These are phyloP conservation scores for Gossypium davidsonii DNA, from an alignment of 441 rosid species.

Conservation along the genomic window DNA sequence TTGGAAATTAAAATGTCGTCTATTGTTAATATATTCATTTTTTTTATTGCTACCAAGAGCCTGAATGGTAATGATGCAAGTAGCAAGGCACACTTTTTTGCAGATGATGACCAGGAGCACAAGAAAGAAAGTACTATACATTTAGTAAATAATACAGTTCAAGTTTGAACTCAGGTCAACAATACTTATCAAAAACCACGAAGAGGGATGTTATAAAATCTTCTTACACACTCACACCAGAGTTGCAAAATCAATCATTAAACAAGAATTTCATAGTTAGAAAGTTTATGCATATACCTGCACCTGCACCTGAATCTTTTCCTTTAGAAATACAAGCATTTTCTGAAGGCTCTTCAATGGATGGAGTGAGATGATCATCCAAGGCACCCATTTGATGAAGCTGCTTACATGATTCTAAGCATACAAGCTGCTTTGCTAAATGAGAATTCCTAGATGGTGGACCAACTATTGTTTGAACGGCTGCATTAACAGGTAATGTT, in stretches of 20 bases:
- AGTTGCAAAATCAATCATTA: not conserved
- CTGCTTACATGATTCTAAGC: slow-evolving; percentile 70
- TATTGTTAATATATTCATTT: too few relatives aligned
- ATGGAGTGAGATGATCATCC: slow-evolving; percentile 48
- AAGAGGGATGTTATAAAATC: not conserved
- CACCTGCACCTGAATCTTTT: slow-evolving; percentile 30
- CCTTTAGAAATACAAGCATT: slow-evolving; percentile 24
- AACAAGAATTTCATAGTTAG: not conserved
- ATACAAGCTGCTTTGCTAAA: slow-evolving; percentile 52
- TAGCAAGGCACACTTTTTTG: not conserved
- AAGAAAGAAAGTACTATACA: not conserved
- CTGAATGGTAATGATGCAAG: not conserved
- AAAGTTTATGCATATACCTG: slow-evolving; percentile 5
- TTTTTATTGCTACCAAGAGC: too few relatives aligned
- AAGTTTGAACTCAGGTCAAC: not conserved
- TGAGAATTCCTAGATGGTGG: slow-evolving; percentile 46
- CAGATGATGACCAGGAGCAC: too few relatives aligned
- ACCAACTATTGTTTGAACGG: slow-evolving; percentile 51
- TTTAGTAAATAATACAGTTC: not conserved
- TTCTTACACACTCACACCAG: not conserved
- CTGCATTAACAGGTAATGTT: slow-evolving; percentile 48
- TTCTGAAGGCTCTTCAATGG: slow-evolving; percentile 28
- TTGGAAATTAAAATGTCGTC: too few relatives aligned
- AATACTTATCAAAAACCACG: too few relatives aligned
- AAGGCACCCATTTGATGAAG: slow-evolving; percentile 55